phyloP scores from a whole-genome alignment of 2,329 filamentous ascomycete genomes.

The Pleurostoma richardsiae region DNA sequence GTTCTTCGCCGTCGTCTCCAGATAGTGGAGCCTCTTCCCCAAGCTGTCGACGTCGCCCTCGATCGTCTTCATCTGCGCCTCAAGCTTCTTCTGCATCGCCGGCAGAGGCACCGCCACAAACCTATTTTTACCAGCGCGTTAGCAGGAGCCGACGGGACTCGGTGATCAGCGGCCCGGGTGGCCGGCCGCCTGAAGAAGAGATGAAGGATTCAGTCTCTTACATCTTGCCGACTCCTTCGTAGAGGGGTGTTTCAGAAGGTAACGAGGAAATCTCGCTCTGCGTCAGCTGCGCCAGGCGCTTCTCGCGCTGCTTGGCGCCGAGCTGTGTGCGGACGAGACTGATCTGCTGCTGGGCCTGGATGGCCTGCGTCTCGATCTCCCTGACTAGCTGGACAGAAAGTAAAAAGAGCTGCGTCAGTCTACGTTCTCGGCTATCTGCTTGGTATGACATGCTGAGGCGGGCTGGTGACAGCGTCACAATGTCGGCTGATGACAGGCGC shows the following conservation, averaged over 20 bases:
- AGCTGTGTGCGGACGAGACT: conserved; percentile 80
- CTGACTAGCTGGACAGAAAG: conserved; percentile 63
- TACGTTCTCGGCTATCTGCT: not conserved
- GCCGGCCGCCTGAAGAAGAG: too few species aligned
- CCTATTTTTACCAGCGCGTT: conserved; percentile 44
- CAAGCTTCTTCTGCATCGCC: conserved; percentile 70
- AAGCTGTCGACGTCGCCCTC: conserved; percentile 75
- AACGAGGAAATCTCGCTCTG: conserved; percentile 75
- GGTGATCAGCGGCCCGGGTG: too few species aligned
- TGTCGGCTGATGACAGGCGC: conserved; percentile 4
- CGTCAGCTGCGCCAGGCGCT: conserved; percentile 83
- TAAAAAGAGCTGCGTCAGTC: too few species aligned
- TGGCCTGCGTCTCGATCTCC: conserved; percentile 89
- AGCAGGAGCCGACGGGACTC: too few species aligned
- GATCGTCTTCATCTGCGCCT: conserved; percentile 67
- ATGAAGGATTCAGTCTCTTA: conserved; percentile 33
- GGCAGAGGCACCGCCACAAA: conserved; percentile 76
- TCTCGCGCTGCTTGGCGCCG: conserved; percentile 78
- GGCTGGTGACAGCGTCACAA: too few species aligned
- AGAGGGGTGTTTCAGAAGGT: conserved; percentile 71
- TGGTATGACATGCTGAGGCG: conserved; percentile 3
- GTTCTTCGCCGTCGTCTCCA: conserved; percentile 94
- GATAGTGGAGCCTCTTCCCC: conserved; percentile 84
- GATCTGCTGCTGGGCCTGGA: conserved; percentile 89
- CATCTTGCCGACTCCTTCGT: conserved; percentile 98